A percentile compares a stretch with the other conserved stretches of the same genome.
phyloP scores from a whole-genome alignment of 768 basidiomycete genomes.

The Termitomyces sp. region DNA sequence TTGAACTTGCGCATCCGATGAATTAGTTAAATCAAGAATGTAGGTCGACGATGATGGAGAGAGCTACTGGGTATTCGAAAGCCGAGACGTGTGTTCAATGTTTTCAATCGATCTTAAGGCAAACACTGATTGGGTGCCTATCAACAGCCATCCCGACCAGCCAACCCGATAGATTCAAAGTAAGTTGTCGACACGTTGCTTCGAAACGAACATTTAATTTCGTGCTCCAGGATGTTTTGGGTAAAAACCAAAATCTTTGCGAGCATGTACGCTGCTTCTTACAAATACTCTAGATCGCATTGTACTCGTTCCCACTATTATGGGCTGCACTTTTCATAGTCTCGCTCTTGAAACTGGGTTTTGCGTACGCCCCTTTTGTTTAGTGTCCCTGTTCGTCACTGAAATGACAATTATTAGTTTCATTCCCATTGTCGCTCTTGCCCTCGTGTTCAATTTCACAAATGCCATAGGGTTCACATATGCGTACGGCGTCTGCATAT shows the following conservation, averaged over 20 bases:
- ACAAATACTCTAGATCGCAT: constrained; percentile 58
- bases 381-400: background rate
- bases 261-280: background rate
- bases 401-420: constrained; percentile 41
- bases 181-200: constrained; percentile 29
- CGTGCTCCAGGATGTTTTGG: constrained; percentile 81
- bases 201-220: background rate
- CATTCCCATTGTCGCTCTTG: constrained; percentile 90
- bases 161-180: constrained; percentile 87
- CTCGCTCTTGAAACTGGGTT: constrained; percentile 83
- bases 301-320: constrained; percentile 84
- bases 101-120: background rate
- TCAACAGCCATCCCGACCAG: constrained; percentile 76
- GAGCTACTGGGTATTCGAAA: constrained; percentile 97
- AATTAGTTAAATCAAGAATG: background rate
- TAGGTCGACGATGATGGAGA: constrained; percentile 96
- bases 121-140: background rate
- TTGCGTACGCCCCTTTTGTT: constrained; percentile 57
- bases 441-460: constrained; percentile 93
- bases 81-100: constrained; percentile 71
- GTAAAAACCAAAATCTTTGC: constrained; percentile 38
- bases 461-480: constrained; percentile 98
- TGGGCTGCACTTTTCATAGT: constrained; percentile 89
- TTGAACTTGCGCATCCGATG: background rate
- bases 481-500: constrained; percentile 50